These are phyloP conservation scores for Hylodesmum podocarpum DNA, from an alignment of 306 rosid genomes.

Conservation along the genomic window DNA sequence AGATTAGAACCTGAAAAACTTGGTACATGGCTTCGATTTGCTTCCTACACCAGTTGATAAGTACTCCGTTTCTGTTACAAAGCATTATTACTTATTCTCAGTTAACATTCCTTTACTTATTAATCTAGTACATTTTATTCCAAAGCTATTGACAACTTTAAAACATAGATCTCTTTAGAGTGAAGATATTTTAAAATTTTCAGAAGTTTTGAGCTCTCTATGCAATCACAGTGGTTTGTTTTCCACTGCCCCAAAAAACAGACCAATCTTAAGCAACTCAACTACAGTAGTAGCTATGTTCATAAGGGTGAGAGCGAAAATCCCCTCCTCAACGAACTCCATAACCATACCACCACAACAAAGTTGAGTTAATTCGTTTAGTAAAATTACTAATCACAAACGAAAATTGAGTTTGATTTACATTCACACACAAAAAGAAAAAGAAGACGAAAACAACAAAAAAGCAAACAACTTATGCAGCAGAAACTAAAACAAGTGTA, in stretches of 20 bases:
- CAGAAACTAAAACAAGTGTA: background rate
- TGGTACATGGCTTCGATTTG: conserved; percentile 99
- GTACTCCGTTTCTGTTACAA: conserved; percentile 94
- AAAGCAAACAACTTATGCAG: background rate
- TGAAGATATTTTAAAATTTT: conserved; percentile 8
- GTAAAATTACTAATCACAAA: background rate
- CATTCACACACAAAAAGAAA: background rate
- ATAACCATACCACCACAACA: conserved; percentile 3
- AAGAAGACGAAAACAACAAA: background rate
- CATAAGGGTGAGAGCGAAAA: background rate
- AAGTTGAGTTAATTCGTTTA: background rate
- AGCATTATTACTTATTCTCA: conserved; percentile 78
- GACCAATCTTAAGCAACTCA: background rate
- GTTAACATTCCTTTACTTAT: conserved; percentile 57
- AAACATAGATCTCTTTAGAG: background rate
- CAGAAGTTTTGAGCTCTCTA: conserved; percentile 7
- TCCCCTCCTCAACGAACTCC: background rate
- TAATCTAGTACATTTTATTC: conserved; percentile 40
- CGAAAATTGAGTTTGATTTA: background rate
- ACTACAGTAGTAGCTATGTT: background rate
- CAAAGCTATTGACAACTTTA: conserved; percentile 14
- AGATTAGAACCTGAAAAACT: conserved; percentile 99
- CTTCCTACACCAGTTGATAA: conserved; percentile 97
- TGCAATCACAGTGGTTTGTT: background rate
- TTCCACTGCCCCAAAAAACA: background rate